These are phyloP conservation scores for Albizia julibrissin DNA, from an alignment of 306 rosid genomes.

Conservation along the genomic window DNA sequence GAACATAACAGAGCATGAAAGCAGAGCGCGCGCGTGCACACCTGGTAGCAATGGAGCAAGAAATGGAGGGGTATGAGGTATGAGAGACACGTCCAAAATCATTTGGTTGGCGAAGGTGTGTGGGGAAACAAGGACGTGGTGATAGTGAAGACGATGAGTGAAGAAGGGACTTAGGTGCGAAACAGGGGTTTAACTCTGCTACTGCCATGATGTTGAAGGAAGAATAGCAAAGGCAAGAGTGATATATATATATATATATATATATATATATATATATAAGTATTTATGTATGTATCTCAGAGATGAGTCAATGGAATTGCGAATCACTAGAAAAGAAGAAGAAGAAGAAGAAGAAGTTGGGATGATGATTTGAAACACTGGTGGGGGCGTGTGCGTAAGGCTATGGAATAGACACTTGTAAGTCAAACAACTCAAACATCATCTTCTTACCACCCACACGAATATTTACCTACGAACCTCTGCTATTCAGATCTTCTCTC, in stretches of 20 bases:
- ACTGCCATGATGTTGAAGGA: slow-evolving; percentile 54
- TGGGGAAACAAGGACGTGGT: slow-evolving; percentile 38
- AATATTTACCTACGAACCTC: background rate
- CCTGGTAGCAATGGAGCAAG: slow-evolving; percentile 85
- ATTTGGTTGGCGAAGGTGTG: slow-evolving; percentile 25
- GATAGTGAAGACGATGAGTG: slow-evolving; percentile 56
- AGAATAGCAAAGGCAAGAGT: background rate
- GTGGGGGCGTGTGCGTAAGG: slow-evolving; percentile 44
- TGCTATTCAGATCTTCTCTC: too few species aligned
- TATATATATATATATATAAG: too few species aligned
- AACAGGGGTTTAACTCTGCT: slow-evolving; percentile 60
- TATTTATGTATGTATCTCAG: too few species aligned
- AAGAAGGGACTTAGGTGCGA: slow-evolving; percentile 41
- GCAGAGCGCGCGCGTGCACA: background rate
- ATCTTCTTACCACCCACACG: slow-evolving; percentile 28
- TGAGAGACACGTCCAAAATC: slow-evolving; percentile 43
- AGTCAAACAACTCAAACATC: slow-evolving; percentile 15
- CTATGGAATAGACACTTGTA: slow-evolving; percentile 71
- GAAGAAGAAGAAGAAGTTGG: background rate
- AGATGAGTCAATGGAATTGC: background rate
- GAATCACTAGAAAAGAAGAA: background rate
- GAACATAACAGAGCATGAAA: too few species aligned
- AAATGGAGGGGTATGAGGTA: slow-evolving; percentile 46
- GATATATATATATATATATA: background rate
- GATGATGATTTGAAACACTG: slow-evolving; percentile 45